phyloP scores from a whole-genome alignment of 2,329 filamentous ascomycete genomes.

The Diaporthe longicolla region DNA sequence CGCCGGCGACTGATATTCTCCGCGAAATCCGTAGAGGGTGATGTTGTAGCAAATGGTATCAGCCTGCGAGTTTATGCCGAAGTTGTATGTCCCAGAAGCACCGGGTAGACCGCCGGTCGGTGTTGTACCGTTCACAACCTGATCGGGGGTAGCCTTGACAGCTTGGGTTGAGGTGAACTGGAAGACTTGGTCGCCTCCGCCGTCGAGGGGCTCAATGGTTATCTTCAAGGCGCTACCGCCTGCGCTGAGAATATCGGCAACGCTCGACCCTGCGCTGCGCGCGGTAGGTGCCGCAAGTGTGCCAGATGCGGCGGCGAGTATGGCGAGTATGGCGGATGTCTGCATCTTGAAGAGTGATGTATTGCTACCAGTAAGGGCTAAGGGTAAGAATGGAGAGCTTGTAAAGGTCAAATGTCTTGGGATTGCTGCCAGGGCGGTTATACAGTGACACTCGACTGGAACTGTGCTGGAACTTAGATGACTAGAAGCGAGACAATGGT shows the following conservation, averaged over 20 bases:
- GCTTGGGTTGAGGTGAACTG: constrained; percentile 62
- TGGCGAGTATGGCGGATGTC: neutral
- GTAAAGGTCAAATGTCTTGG: neutral
- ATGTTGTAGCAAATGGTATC: constrained; percentile 58
- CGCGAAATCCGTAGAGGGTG: constrained; percentile 60
- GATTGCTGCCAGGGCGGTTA: no score
- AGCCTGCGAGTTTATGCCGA: constrained; percentile 59
- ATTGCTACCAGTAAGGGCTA: neutral
- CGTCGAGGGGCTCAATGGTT: neutral
- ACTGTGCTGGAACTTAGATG: neutral
- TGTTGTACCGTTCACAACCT: constrained; percentile 59
- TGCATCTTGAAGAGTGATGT: neutral
- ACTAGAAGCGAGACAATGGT: neutral
- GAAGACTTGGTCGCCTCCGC: constrained; percentile 36
- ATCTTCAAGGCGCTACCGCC: neutral
- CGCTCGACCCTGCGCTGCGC: neutral
- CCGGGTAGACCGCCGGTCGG: constrained; percentile 53
- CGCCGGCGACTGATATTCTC: constrained; percentile 60
- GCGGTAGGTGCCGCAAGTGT: constrained; percentile 7
- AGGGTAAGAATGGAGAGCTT: neutral
- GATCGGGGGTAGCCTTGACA: constrained; percentile 60
- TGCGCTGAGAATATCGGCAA: neutral
- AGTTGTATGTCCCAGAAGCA: constrained; percentile 62
- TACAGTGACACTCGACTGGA: neutral
- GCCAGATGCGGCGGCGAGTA: neutral